Evolutionary conservation across 176 grass and related monocot genomes (phyloP).

Genomic region (Microstegium vimineum): DNA sequence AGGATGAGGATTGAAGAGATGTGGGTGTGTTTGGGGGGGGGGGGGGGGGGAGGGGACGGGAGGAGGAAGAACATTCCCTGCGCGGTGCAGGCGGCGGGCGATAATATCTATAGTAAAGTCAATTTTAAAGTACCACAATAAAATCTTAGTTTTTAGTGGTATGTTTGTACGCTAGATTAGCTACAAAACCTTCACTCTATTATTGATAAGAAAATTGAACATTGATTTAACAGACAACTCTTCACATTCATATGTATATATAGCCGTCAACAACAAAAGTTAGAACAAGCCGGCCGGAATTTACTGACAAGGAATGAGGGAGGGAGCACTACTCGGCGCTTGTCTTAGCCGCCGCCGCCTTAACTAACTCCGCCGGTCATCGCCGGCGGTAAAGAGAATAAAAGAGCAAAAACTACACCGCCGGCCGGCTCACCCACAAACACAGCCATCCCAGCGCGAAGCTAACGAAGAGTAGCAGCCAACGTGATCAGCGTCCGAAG

Average conservation of each 20-base stretch:
- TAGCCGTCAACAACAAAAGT: background rate
- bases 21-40: too few species aligned
- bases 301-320: background rate
- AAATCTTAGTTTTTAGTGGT: too few species aligned
- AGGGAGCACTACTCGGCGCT: background rate
- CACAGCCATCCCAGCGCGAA: background rate
- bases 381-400: background rate
- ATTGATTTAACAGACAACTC: background rate
- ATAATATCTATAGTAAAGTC: too few species aligned
- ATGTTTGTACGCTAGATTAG: too few species aligned
- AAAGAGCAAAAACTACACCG: background rate
- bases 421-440: background rate
- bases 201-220: too few species aligned
- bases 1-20: too few species aligned
- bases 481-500: conserved; percentile 2
- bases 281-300: background rate
- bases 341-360: background rate
- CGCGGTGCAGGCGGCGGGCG: too few species aligned
- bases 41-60: too few species aligned
- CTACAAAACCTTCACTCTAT: too few species aligned
- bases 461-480: background rate
- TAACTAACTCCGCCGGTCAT: background rate
- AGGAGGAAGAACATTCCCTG: too few species aligned
- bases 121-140: too few species aligned
- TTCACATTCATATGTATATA: too few species aligned